Base-by-base conservation (phyloP, 2,329 filamentous ascomycete species). In the Colletotrichum echinochloae region DNA sequence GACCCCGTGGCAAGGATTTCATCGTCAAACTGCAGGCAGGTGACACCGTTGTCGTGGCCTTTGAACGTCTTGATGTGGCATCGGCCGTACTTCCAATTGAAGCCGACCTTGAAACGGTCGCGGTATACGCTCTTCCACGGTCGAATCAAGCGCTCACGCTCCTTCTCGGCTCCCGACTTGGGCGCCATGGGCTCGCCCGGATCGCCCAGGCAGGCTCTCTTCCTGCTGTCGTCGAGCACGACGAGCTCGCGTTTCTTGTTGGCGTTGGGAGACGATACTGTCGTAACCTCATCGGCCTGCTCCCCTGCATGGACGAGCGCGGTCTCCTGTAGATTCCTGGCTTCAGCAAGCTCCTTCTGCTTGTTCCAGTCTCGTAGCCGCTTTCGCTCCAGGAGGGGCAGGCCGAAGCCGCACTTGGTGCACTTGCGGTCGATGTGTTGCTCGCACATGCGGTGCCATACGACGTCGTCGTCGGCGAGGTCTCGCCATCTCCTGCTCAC, bases 41-140 rank as follows among this genome's bases (percentile, higher is more conserved):
- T 84, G 48, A 84, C 78, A 48, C 95, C 95, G 78, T 98, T 98
- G 14, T 89, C 91, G 80, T 98, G 86, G 1, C 95, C 95, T 75
- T 91, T 91, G 80, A 99, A 94, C 16, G 92, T 89, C 78, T 92
- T 94, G 74, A 93, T 92, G 8, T 91, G 91, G 82, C 92, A 98
- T 46, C 95, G 90, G 5, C 96, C 95, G 73, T 97, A 94, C 79
- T 97, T 97, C 96, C 96, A 99, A 79, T 98, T 98, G 71, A 92
- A 96, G 61, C 96, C 95, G 57, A 99, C 94, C 79, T 95, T 96
- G 86, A 95, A 98, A 20, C 94, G 90, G 79, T 98, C 95, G 73
- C 94, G 93, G 83, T 99, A 99, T 1, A 99, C 94, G 72, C 97
- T 94, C 81, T 99, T 99, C 96, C 96, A 99, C 92, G 65, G 94